These are phyloP conservation scores for Aureobasidium mangrovei DNA, from an alignment of 2,329 filamentous ascomycete genomes.

Conservation along the genomic window DNA sequence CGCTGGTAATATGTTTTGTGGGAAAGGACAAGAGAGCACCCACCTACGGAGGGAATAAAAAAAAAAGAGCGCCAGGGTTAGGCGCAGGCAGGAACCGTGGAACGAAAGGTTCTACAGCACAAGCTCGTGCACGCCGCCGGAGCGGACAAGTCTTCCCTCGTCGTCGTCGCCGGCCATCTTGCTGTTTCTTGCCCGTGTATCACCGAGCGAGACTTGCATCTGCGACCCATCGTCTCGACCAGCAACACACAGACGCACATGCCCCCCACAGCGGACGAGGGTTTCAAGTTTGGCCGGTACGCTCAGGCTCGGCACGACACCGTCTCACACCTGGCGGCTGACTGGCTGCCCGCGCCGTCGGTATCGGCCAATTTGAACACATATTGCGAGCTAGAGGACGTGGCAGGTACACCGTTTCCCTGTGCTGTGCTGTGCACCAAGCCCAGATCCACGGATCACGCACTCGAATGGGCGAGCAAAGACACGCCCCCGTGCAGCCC, in stretches of 20 bases:
- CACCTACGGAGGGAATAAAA: not conserved
- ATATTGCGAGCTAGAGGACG: conserved; percentile 9
- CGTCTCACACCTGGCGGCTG: conserved; percentile 12
- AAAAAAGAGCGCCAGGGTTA: conserved; percentile 7
- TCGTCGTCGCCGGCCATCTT: not conserved
- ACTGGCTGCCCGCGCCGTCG: conserved; percentile 13
- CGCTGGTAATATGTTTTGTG: conserved; percentile 8
- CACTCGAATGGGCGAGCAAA: conserved; percentile 19
- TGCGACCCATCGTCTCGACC: not conserved
- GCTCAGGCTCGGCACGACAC: conserved; percentile 14
- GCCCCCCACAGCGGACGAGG: conserved; percentile 8
- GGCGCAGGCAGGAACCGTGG: conserved; percentile 13
- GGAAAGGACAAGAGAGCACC: conserved; percentile 9
- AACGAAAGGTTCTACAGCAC: conserved; percentile 14
- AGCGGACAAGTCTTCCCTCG: conserved; percentile 1
- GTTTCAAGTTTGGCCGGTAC: conserved; percentile 14
- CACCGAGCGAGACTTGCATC: not conserved
- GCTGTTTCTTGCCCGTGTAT: conserved; percentile 7
- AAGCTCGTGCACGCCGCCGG: conserved; percentile 12
- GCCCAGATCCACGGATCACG: conserved; percentile 13
- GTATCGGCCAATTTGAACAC: conserved; percentile 4
- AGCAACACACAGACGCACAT: conserved; percentile 2
- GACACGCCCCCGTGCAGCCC: conserved; percentile 12
- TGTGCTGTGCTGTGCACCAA: conserved; percentile 4
- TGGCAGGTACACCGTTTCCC: conserved; percentile 13